Base-by-base conservation (phyloP, 371 early-diverging fungal species). In the Mucor saturninus region DNA sequence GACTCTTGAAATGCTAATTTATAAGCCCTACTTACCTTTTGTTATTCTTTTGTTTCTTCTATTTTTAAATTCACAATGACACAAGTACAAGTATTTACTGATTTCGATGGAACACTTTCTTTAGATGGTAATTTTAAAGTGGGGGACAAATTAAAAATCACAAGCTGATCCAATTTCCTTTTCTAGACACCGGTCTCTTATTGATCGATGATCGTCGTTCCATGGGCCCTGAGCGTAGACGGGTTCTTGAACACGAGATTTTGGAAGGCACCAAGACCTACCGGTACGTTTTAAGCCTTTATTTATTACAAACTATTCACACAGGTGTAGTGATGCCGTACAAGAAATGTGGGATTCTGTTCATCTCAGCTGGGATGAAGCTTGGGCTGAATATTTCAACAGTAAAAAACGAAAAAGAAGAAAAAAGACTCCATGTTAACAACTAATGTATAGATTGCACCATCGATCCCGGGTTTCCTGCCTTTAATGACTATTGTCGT, bases 311-410 rank as follows among this genome's bases (percentile, higher is more conserved):
- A 37, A 38, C 39, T 54, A 3, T 38, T 38, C 13, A n/a, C 21
- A 21, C 21, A 21, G 21, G 21, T 21, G 21, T 43, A 81, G 81
- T 37, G 74, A 75, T 40, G 81, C 76, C 42, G 58, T 77, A 42
- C 70, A 76, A 32, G 79, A 76, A 59, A 83, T 86, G 86, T 87
- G 87, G 86, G 73, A 74, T 35, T 65, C 76, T 31, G 89, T 89
- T n/a, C 75, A 78, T 51, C 61, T 86, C 31, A 69, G 77, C 30
- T 86, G 82, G 81, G 84, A 85, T 2, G 83, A 87, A 61, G 89
- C 89, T 0, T 73, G 86, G 69, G 30, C 64, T 15, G 80, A 80
- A n/a, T 72, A 83, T 50, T 64, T 89, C 31, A 70, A 82, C 52
- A 58, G 83, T 83, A 71, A 31, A 40, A 5, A 29, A 1, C 35